Conservation (phyloP, 2,329 filamentous ascomycete species). For the Huntiella abstrusa region DNA sequence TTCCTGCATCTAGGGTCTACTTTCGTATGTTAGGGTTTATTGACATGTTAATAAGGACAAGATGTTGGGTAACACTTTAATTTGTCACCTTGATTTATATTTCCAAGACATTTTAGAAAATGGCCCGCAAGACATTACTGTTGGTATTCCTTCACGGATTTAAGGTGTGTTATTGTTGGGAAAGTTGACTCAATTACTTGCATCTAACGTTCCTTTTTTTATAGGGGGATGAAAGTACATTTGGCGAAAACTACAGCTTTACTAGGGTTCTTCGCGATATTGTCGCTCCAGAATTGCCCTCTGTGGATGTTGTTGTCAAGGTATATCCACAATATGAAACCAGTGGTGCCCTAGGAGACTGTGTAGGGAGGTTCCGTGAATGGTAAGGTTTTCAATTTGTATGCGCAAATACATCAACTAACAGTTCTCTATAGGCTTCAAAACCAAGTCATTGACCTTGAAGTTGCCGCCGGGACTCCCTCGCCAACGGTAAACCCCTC, state of each 20-base stretch:
- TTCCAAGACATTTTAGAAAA: background rate
- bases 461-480: constrained; percentile 61
- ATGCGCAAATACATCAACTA: background rate
- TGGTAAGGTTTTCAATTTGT: constrained; percentile 32
- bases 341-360: constrained; percentile 53
- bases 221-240: constrained; percentile 60
- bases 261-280: constrained; percentile 51
- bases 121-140: background rate
- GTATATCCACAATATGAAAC: constrained; percentile 74
- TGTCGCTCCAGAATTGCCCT: constrained; percentile 46
- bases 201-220: background rate
- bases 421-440: constrained; percentile 43
- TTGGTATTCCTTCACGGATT: constrained; percentile 4
- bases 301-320: constrained; percentile 44
- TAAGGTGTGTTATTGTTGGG: background rate
- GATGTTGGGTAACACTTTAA: too few relatives aligned
- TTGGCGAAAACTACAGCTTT: constrained; percentile 45
- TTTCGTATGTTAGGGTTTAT: background rate
- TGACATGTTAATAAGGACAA: too few relatives aligned
- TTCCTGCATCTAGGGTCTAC: background rate
- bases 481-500: constrained; percentile 75
- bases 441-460: constrained; percentile 83
- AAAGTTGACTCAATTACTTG: background rate
- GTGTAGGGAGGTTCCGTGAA: constrained; percentile 54
- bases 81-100: background rate